A percentile compares a stretch with the other conserved stretches of the same genome.
phyloP scores from a whole-genome alignment of 2,329 filamentous ascomycete genomes.

The Ophiostoma himal-ulmi region DNA sequence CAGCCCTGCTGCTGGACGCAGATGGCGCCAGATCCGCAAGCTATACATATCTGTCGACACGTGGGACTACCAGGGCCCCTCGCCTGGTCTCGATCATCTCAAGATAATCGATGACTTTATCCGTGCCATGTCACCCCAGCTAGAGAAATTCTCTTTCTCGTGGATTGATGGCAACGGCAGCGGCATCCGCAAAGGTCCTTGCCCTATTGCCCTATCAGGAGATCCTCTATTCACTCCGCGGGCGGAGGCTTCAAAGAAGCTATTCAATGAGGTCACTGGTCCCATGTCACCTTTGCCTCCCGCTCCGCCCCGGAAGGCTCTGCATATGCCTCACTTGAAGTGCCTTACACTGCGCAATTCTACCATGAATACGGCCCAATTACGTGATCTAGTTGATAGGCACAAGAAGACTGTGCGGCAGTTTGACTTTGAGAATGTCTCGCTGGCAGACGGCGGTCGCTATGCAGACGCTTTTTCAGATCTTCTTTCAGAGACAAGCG shows the following conservation, averaged over 20 bases:
- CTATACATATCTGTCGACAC: slow-evolving; percentile 67
- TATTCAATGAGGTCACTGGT: slow-evolving; percentile 59
- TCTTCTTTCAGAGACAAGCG: slow-evolving; percentile 48
- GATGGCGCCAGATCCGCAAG: slow-evolving; percentile 73
- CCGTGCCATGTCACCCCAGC: slow-evolving; percentile 57
- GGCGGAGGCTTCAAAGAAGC: slow-evolving; percentile 48
- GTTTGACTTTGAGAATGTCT: slow-evolving; percentile 73
- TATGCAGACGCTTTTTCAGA: slow-evolving; percentile 82
- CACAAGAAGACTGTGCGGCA: slow-evolving; percentile 66
- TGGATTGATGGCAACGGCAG: slow-evolving; percentile 54
- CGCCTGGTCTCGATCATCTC: slow-evolving; percentile 61
- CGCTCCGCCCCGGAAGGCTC: slow-evolving; percentile 45
- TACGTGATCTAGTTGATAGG: slow-evolving; percentile 60
- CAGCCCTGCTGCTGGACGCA: slow-evolving; percentile 62
- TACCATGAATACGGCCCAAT: slow-evolving; percentile 63
- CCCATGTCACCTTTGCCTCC: slow-evolving; percentile 58
- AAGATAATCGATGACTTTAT: slow-evolving; percentile 80
- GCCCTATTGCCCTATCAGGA: slow-evolving; percentile 63
- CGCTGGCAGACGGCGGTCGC: slow-evolving; percentile 59
- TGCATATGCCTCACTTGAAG: slow-evolving; percentile 62
- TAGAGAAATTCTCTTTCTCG: slow-evolving; percentile 68
- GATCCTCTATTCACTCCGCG: slow-evolving; percentile 63
- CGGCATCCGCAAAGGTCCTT: slow-evolving; percentile 55
- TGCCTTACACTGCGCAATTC: slow-evolving; percentile 68
- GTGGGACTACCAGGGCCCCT: slow-evolving; percentile 57